phyloP scores from a whole-genome alignment of 2,329 filamentous ascomycete genomes.

The Cladophialophora chaetospira region DNA sequence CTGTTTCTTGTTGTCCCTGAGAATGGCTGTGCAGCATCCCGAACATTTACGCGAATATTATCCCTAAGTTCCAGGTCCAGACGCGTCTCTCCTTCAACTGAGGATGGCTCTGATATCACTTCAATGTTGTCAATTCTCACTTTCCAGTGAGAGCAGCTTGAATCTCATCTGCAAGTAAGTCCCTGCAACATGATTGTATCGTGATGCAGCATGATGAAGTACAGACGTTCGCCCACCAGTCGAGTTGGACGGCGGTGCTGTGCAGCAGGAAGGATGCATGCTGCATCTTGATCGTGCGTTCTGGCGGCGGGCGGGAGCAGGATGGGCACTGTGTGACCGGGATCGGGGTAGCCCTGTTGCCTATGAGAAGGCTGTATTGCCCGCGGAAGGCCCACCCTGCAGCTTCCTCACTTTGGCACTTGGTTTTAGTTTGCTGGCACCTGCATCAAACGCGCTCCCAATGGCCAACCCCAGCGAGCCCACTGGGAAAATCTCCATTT shows the following conservation, averaged over 20 bases:
- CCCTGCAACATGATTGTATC: no score
- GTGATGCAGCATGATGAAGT: no score
- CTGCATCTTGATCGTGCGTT: slow-evolving; percentile 10
- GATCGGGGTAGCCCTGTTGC: not conserved
- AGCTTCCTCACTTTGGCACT: not conserved
- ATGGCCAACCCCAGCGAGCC: not conserved
- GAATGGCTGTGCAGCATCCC: no score
- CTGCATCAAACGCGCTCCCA: not conserved
- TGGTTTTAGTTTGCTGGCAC: slow-evolving; percentile 7
- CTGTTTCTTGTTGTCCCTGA: no score
- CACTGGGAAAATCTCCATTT: not conserved
- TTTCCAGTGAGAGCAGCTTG: no score
- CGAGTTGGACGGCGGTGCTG: not conserved
- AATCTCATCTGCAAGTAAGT: no score
- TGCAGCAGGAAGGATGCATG: not conserved
- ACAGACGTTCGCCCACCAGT: not conserved
- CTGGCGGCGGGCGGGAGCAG: slow-evolving; percentile 10
- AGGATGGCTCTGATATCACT: no score
- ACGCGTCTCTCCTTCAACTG: no score
- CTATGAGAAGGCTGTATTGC: not conserved
- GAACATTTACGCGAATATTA: no score
- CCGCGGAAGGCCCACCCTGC: not conserved
- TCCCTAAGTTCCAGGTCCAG: no score
- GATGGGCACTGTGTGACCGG: not conserved
- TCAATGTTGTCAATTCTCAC: no score